phyloP scores from a whole-genome alignment of 2,329 filamentous ascomycete species.

The Chaetothyriales sp. region DNA sequence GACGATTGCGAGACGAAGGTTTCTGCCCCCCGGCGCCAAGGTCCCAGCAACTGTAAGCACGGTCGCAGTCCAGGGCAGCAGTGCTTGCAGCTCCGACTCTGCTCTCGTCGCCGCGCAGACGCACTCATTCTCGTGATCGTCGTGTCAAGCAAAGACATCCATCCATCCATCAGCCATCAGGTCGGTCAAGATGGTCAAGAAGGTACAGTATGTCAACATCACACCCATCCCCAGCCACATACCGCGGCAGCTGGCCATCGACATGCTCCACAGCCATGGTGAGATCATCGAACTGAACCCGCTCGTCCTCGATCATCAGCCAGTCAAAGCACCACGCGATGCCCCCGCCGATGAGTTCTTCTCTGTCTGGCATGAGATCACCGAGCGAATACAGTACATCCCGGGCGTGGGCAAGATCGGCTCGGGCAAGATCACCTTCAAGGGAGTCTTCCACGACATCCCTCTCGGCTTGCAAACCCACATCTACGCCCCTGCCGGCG shows the following conservation, averaged over 20 bases:
- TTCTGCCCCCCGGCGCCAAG: neutral
- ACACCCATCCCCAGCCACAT: slow-evolving; percentile 59
- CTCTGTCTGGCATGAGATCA: slow-evolving; percentile 64
- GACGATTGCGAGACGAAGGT: neutral
- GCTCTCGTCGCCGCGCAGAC: neutral
- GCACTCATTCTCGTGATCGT: neutral
- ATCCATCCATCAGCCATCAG: neutral
- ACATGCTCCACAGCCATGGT: slow-evolving; percentile 60
- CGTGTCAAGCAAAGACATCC: too few relatives aligned
- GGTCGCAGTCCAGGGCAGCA: neutral
- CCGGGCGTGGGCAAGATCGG: slow-evolving; percentile 35
- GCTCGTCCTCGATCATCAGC: slow-evolving; percentile 55
- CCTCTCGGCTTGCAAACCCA: slow-evolving; percentile 64
- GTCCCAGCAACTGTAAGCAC: neutral
- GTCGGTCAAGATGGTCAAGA: neutral
- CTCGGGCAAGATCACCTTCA: slow-evolving; percentile 55
- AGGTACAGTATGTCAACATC: slow-evolving; percentile 25
- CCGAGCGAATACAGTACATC: slow-evolving; percentile 61
- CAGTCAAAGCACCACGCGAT: slow-evolving; percentile 50
- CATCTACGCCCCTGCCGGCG: slow-evolving; percentile 64
- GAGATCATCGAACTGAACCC: slow-evolving; percentile 84
- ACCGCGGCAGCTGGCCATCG: slow-evolving; percentile 52
- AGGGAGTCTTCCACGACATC: slow-evolving; percentile 64
- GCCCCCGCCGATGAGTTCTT: slow-evolving; percentile 55
- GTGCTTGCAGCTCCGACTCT: neutral